These are phyloP conservation scores for Arthrinium puccinioides DNA, from an alignment of 2,329 filamentous ascomycete genomes.

Conservation along the genomic window DNA sequence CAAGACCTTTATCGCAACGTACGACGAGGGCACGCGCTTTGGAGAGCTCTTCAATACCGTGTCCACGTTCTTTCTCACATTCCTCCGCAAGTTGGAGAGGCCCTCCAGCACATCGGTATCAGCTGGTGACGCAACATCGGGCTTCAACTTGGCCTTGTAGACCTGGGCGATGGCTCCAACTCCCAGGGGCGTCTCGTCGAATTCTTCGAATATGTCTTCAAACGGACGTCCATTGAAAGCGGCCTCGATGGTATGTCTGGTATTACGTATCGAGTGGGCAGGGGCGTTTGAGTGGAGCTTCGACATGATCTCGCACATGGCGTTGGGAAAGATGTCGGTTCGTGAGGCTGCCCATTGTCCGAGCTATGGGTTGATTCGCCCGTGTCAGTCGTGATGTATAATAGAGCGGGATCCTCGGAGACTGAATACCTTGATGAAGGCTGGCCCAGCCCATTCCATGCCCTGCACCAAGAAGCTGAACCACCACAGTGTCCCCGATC, in stretches of 20 bases:
- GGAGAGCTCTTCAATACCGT: slow-evolving; percentile 81
- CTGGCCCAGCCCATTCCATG: slow-evolving; percentile 91
- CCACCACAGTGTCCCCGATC: slow-evolving; percentile 86
- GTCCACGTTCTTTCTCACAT: slow-evolving; percentile 75
- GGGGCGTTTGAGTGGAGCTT: slow-evolving; percentile 91
- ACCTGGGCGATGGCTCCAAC: slow-evolving; percentile 97
- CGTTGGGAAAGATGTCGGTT: slow-evolving; percentile 89
- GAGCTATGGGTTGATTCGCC: slow-evolving; percentile 42
- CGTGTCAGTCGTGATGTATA: neutral
- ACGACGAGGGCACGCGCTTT: slow-evolving; percentile 76
- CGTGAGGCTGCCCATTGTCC: slow-evolving; percentile 98
- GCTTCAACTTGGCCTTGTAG: slow-evolving; percentile 88
- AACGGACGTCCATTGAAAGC: slow-evolving; percentile 78
- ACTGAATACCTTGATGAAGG: slow-evolving; percentile 86
- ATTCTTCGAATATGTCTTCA: slow-evolving; percentile 93
- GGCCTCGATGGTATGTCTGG: slow-evolving; percentile 69
- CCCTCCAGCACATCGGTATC: slow-evolving; percentile 47
- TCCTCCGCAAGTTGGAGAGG: slow-evolving; percentile 53
- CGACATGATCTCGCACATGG: slow-evolving; percentile 91
- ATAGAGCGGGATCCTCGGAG: neutral
- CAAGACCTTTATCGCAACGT: slow-evolving; percentile 93
- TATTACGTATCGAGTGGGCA: slow-evolving; percentile 76
- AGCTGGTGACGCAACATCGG: slow-evolving; percentile 61
- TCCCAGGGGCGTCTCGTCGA: slow-evolving; percentile 79
- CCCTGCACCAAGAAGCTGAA: slow-evolving; percentile 77